Conservation (phyloP, 2,329 filamentous ascomycete genomes). For the Neopestalotiopsis sp. region DNA sequence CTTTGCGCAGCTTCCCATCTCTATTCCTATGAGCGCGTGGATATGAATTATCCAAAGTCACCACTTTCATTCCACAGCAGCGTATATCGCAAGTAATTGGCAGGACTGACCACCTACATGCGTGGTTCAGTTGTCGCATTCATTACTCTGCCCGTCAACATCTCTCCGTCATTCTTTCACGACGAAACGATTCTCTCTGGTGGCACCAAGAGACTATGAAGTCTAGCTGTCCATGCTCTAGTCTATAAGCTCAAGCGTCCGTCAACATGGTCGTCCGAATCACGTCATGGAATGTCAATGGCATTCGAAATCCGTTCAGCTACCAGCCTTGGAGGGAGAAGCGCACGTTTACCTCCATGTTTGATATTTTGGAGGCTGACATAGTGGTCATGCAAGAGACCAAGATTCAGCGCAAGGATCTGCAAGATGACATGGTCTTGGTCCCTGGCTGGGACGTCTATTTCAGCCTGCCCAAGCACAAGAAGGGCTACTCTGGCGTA, state of each 20-base stretch:
- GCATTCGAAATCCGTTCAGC: conserved; percentile 83
- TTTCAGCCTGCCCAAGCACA: conserved; percentile 90
- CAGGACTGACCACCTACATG: background rate
- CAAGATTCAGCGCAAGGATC: conserved; percentile 93
- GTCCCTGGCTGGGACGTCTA: conserved; percentile 95
- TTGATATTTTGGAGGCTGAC: conserved; percentile 89
- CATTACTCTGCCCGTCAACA: background rate
- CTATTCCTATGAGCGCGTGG: background rate
- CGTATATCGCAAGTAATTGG: background rate
- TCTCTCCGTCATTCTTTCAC: background rate
- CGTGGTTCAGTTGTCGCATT: background rate
- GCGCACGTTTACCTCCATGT: conserved; percentile 84
- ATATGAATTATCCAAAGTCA: background rate
- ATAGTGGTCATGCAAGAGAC: conserved; percentile 95
- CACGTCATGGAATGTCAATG: conserved; percentile 88
- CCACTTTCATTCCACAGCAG: background rate
- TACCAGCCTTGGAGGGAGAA: conserved; percentile 83
- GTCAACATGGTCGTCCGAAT: conserved; percentile 75
- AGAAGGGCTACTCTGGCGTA: conserved; percentile 97
- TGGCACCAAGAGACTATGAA: background rate
- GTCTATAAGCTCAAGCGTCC: background rate
- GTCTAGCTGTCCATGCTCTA: background rate
- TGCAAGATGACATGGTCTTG: conserved; percentile 94
- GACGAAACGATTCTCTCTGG: background rate
- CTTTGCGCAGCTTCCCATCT: background rate